Evolutionary conservation across 345 rosid genomes (phyloP).

Genomic region (Bruguiera gymnorhiza): DNA sequence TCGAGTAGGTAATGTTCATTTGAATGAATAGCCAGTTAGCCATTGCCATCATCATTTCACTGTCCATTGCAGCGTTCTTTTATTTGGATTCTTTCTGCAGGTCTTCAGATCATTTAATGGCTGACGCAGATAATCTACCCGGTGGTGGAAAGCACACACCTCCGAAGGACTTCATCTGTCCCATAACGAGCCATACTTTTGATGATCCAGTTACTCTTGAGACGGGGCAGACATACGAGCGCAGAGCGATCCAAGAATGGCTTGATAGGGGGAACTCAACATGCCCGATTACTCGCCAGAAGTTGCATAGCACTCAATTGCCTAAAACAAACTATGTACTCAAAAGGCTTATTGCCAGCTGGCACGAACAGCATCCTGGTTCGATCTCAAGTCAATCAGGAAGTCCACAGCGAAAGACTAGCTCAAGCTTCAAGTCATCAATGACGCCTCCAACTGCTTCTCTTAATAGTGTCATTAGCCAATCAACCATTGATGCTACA

Average conservation of each 20-base stretch:
- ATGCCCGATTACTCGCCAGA: slow-evolving; percentile 69
- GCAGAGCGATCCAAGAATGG: slow-evolving; percentile 67
- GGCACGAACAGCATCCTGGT: slow-evolving; percentile 50
- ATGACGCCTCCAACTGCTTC: slow-evolving; percentile 34
- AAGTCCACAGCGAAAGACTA: slow-evolving; percentile 19
- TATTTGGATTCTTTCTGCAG: slow-evolving; percentile 28
- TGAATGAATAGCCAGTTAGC: slow-evolving; percentile 1
- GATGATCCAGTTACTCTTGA: slow-evolving; percentile 70
- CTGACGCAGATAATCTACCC: slow-evolving; percentile 33
- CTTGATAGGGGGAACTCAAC: slow-evolving; percentile 60
- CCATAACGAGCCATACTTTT: slow-evolving; percentile 56
- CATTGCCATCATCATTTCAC: slow-evolving; percentile 1
- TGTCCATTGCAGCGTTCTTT: slow-evolving; percentile 19
- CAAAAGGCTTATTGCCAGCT: slow-evolving; percentile 61
- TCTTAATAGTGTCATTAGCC: slow-evolving; percentile 48
- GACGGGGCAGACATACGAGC: slow-evolving; percentile 80
- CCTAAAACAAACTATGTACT: slow-evolving; percentile 69
- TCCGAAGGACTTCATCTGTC: slow-evolving; percentile 72
- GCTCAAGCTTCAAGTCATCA: slow-evolving; percentile 20
- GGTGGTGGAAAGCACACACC: slow-evolving; percentile 29
- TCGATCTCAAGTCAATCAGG: slow-evolving; percentile 18
- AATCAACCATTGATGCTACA: slow-evolving; percentile 46
- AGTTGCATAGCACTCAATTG: slow-evolving; percentile 44
- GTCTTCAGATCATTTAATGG: slow-evolving; percentile 42
- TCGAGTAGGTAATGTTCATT: slow-evolving; percentile 35